These are phyloP conservation scores for Fusarium burgessii DNA, from an alignment of 2,329 filamentous ascomycete genomes.

Conservation along the genomic window DNA sequence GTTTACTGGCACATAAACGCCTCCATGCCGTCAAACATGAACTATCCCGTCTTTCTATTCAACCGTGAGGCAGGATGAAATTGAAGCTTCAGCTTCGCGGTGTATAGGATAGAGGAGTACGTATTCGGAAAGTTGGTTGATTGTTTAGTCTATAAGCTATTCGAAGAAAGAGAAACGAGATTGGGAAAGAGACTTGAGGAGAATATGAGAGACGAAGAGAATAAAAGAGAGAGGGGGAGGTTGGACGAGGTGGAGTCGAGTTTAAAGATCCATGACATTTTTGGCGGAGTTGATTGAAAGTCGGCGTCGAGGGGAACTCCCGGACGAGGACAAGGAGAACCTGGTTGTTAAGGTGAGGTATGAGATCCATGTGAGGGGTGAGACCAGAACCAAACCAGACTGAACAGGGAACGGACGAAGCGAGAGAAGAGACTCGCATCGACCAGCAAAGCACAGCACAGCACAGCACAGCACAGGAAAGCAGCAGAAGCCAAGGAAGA, in stretches of 20 bases:
- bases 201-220: conserved; percentile 33
- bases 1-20: conserved; percentile 41
- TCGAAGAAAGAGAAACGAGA: not conserved
- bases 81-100: not conserved
- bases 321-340: conserved; percentile 37
- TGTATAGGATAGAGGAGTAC: not conserved
- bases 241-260: conserved; percentile 46
- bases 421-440: conserved; percentile 34
- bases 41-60: conserved; percentile 16
- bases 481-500: not conserved
- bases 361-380: conserved; percentile 40
- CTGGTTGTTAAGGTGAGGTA: conserved; percentile 39
- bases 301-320: conserved; percentile 38
- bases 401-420: conserved; percentile 27
- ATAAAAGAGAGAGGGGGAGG: conserved; percentile 32
- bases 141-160: conserved; percentile 10
- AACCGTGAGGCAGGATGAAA: conserved; percentile 13
- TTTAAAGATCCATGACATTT: conserved; percentile 46
- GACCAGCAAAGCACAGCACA: conserved; percentile 4
- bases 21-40: conserved; percentile 43
- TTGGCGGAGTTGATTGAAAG: conserved; percentile 32
- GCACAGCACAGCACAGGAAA: not conserved
- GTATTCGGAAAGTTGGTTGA: conserved; percentile 4
- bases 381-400: conserved; percentile 33
- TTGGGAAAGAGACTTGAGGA: conserved; percentile 18